Evolutionary conservation across 1,284 basidiomycete genomes (phyloP).

Genomic region (Psilocybe mexicana): DNA sequence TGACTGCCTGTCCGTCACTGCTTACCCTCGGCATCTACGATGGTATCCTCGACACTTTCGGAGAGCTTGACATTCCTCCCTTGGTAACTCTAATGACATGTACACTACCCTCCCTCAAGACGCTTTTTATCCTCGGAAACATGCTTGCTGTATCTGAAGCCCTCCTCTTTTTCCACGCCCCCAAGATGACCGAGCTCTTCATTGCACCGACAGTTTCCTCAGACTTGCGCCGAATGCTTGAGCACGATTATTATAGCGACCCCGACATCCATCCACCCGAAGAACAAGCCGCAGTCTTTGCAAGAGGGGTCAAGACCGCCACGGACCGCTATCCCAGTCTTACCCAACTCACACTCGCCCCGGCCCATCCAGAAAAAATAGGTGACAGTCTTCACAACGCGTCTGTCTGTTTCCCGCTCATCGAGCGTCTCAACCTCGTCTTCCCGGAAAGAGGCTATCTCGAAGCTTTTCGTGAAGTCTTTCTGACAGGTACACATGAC

Average conservation of each 20-base stretch:
- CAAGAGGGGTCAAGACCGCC: background rate
- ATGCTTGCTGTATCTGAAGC: slow-evolving; percentile 29
- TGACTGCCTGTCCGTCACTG: slow-evolving; percentile 19
- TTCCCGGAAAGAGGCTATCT: background rate
- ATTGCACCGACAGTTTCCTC: slow-evolving; percentile 24
- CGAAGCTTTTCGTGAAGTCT: slow-evolving; percentile 10
- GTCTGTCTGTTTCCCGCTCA: slow-evolving; percentile 24
- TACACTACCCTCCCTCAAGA: slow-evolving; percentile 20
- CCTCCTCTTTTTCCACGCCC: slow-evolving; percentile 22
- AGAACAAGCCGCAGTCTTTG: background rate
- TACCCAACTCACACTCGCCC: slow-evolving; percentile 25
- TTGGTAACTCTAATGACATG: slow-evolving; percentile 2
- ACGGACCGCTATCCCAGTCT: slow-evolving; percentile 10
- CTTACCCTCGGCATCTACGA: slow-evolving; percentile 25
- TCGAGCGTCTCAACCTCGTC: slow-evolving; percentile 24
- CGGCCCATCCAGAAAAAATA: slow-evolving; percentile 18
- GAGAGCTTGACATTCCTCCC: slow-evolving; percentile 3
- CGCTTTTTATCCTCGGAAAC: slow-evolving; percentile 26
- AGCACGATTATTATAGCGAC: background rate
- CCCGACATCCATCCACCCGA: background rate
- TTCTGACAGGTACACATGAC: slow-evolving; percentile 16
- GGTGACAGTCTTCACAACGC: slow-evolving; percentile 16
- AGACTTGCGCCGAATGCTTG: slow-evolving; percentile 17
- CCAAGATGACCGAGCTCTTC: slow-evolving; percentile 23
- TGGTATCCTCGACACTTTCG: slow-evolving; percentile 17